These are phyloP conservation scores for Yamadazyma olivae DNA, from an alignment of 805 yeast species.

Conservation along the genomic window DNA sequence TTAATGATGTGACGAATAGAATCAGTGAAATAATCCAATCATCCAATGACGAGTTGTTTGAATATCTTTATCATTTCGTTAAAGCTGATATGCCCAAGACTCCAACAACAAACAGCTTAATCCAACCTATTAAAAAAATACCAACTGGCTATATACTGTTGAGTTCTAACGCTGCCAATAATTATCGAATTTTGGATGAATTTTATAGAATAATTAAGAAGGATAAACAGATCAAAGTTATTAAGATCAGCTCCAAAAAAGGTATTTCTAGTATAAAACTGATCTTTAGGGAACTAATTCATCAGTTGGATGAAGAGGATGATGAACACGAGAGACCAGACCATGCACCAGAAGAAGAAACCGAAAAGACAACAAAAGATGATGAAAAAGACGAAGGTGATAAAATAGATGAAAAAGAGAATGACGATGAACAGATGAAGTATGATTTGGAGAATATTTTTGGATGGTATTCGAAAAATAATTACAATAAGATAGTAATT, in stretches of 20 bases:
- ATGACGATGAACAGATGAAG: constrained; percentile 21
- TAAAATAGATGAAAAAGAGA: constrained; percentile 13
- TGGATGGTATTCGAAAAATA: constrained; percentile 4
- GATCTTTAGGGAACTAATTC: constrained; percentile 30
- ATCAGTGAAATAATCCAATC: constrained; percentile 8
- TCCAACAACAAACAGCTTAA: constrained; percentile 3
- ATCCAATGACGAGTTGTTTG: constrained; percentile 30
- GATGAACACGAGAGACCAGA: constrained; percentile 1
- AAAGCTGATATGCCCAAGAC: background rate
- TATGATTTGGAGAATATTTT: constrained; percentile 30
- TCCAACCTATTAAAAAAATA: constrained; percentile 15
- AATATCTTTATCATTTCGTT: constrained; percentile 22
- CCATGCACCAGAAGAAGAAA: constrained; percentile 11
- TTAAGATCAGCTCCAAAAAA: constrained; percentile 27
- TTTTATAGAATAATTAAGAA: constrained; percentile 16
- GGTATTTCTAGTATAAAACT: constrained; percentile 30
- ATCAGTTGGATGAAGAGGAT: constrained; percentile 17
- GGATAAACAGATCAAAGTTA: constrained; percentile 17
- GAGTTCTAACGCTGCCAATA: constrained; percentile 40
- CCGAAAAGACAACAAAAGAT: constrained; percentile 11
- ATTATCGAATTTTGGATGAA: constrained; percentile 35
- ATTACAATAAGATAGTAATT: constrained; percentile 10
- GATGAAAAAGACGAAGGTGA: constrained; percentile 16
- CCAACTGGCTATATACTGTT: constrained; percentile 33
- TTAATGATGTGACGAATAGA: background rate